Conservation (phyloP, 140 eudicot species). For the Stevia rebaudiana region DNA sequence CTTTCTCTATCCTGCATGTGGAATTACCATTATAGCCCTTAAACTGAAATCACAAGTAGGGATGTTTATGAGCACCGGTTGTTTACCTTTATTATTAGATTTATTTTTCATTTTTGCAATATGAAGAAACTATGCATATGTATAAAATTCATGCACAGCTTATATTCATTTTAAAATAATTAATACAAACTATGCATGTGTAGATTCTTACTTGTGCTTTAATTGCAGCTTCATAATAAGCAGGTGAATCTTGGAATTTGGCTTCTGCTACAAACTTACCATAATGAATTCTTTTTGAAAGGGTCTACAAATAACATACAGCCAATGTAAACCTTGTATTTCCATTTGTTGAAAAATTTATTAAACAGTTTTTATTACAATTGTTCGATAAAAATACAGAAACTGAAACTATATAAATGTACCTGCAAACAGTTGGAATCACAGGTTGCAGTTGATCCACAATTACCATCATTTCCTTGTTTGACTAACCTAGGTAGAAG, state of each 20-base stretch:
- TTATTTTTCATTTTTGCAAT: background rate
- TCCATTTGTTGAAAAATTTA: background rate
- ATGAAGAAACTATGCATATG: background rate
- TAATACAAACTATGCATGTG: background rate
- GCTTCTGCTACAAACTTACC: slow-evolving; percentile 98
- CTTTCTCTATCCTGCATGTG: slow-evolving; percentile 46
- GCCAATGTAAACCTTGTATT: background rate
- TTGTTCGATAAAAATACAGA: background rate
- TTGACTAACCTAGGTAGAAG: slow-evolving; percentile 81
- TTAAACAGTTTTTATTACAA: background rate
- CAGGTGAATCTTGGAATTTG: slow-evolving; percentile 80
- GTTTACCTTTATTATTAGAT: background rate
- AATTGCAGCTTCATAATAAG: slow-evolving; percentile 66
- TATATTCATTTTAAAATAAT: too few species aligned
- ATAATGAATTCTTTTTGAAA: slow-evolving; percentile 89
- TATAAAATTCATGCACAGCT: background rate
- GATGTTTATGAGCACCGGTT: too few species aligned
- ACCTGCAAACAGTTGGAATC: slow-evolving; percentile 97
- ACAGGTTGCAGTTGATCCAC: slow-evolving; percentile 75
- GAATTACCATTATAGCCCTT: slow-evolving; percentile 14
- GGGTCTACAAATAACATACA: slow-evolving; percentile 30
- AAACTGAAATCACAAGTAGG: background rate
- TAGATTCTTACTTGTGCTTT: slow-evolving; percentile 49
- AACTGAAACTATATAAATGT: background rate
- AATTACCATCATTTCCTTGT: slow-evolving; percentile 86